phyloP scores from a whole-genome alignment of 1,284 basidiomycete genomes.

The Pyrrhoderma noxium region DNA sequence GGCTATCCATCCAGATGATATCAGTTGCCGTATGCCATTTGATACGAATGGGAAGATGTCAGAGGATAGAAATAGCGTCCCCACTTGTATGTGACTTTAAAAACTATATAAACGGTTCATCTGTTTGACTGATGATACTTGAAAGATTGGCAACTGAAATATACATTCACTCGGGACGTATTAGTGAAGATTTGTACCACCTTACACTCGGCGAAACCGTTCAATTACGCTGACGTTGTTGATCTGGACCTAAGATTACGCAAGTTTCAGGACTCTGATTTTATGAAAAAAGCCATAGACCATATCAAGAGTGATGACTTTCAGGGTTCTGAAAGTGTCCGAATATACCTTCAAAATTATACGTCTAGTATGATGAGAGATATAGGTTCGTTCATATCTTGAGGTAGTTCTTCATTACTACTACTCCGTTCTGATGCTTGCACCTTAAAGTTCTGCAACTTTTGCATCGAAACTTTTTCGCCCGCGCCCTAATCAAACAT shows the following conservation, averaged over 20 bases:
- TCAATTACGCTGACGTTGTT: constrained; percentile 14
- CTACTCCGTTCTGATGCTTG: no score
- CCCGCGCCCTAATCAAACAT: constrained; percentile 11
- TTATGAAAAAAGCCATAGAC: no score
- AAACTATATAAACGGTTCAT: no score
- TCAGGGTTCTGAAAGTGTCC: not conserved
- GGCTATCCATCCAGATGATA: not conserved
- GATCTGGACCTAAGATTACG: constrained; percentile 9
- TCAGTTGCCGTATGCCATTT: constrained; percentile 9
- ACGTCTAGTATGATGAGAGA: not conserved
- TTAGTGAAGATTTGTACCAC: constrained; percentile 6
- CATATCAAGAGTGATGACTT: not conserved
- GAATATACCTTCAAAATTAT: not conserved
- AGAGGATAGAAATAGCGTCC: not conserved
- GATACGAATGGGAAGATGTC: constrained; percentile 2
- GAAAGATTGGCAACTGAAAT: constrained; percentile 15
- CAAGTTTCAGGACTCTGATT: constrained; percentile 3
- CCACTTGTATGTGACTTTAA: not conserved
- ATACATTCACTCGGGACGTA: constrained; percentile 13
- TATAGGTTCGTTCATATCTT: not conserved
- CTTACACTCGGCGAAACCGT: constrained; percentile 4
- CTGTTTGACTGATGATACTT: not conserved
- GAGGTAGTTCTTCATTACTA: not conserved
- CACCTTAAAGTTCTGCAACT: not conserved
- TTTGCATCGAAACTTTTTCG: constrained; percentile 14